Evolutionary conservation across 192 early-diverging fungal species (phyloP).

Genomic region (Backusella circina): DNA sequence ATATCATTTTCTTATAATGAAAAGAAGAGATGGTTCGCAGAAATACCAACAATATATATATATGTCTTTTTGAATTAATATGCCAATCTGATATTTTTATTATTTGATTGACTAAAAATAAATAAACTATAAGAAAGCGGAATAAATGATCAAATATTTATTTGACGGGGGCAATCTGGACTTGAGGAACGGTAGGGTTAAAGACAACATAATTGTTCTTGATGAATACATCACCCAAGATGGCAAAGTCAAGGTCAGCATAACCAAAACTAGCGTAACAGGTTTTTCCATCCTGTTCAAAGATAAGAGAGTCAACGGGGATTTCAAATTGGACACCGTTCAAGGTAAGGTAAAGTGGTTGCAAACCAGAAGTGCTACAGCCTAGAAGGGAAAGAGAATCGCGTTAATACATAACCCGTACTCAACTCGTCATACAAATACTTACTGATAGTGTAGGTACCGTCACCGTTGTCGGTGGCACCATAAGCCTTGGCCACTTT

Average conservation of each 20-base stretch:
- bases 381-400: neutral
- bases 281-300: slow-evolving; percentile 27
- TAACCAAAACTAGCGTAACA: slow-evolving; percentile 41
- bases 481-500: slow-evolving; percentile 8
- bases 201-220: slow-evolving; percentile 66
- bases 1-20: too few species aligned
- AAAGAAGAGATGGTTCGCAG: too few species aligned
- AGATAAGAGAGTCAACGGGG: slow-evolving; percentile 26
- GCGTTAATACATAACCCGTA: neutral
- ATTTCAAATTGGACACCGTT: slow-evolving; percentile 32
- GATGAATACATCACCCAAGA: slow-evolving; percentile 67
- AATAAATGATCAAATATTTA: neutral
- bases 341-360: slow-evolving; percentile 31
- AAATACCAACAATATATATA: too few species aligned
- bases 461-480: slow-evolving; percentile 20
- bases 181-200: slow-evolving; percentile 49
- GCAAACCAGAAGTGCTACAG: slow-evolving; percentile 17
- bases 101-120: neutral
- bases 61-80: too few species aligned
- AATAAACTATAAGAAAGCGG: neutral
- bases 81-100: too few species aligned
- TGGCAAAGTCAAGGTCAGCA: slow-evolving; percentile 35
- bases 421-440: neutral
- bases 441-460: slow-evolving; percentile 20
- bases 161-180: slow-evolving; percentile 53